phyloP scores from a whole-genome alignment of 2,329 filamentous ascomycete species.

The Fusarium sp. region DNA sequence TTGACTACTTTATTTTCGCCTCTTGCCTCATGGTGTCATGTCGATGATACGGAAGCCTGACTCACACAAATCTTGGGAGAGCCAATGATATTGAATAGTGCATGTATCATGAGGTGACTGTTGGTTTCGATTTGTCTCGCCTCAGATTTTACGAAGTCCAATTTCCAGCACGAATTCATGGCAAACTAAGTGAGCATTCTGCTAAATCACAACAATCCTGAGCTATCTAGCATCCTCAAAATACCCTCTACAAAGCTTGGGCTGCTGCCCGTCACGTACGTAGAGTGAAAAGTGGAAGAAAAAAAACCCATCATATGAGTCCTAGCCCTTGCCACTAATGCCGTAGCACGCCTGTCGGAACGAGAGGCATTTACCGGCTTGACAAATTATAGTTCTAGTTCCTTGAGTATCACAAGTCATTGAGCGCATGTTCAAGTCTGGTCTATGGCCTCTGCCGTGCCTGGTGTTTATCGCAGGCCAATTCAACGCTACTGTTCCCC shows the following conservation, averaged over 20 bases:
- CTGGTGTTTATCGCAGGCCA: slow-evolving; percentile 10
- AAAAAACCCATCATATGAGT: slow-evolving; percentile 1
- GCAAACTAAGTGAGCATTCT: neutral
- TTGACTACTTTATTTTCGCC: too few relatives aligned
- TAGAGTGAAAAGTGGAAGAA: too few relatives aligned
- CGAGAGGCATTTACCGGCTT: slow-evolving; percentile 22
- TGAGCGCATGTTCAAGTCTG: slow-evolving; percentile 4
- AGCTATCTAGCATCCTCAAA: neutral
- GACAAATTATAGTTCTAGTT: slow-evolving; percentile 1
- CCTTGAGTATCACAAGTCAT: neutral
- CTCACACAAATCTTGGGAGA: slow-evolving; percentile 3
- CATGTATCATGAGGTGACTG: slow-evolving; percentile 31
- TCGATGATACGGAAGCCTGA: slow-evolving; percentile 25
- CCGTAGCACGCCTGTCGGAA: neutral
- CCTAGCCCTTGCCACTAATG: slow-evolving; percentile 8
- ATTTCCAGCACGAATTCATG: slow-evolving; percentile 11
- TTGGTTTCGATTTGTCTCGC: slow-evolving; percentile 31
- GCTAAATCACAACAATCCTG: neutral
- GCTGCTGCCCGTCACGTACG: neutral
- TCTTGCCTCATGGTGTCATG: too few relatives aligned
- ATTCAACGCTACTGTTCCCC: slow-evolving; percentile 16
- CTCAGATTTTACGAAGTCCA: slow-evolving; percentile 22
- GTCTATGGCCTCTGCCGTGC: slow-evolving; percentile 13
- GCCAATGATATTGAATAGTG: slow-evolving; percentile 9
- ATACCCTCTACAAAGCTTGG: neutral